phyloP scores from a whole-genome alignment of 176 grass and related monocot species.

The Ensete ventricosum region DNA sequence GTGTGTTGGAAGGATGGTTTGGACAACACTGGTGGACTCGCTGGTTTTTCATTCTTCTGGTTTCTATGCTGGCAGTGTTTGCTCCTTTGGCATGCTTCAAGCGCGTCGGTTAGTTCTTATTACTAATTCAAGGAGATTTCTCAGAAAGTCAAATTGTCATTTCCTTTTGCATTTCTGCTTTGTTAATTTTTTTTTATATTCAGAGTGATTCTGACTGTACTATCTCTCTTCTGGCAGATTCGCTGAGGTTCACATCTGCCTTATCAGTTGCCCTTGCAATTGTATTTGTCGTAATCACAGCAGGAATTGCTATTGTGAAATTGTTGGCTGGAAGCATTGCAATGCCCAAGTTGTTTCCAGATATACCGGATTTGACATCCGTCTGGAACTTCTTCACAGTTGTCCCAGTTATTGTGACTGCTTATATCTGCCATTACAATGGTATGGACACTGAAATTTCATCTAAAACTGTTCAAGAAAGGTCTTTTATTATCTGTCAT shows the following conservation, averaged over 20 bases:
- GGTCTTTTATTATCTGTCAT: not conserved
- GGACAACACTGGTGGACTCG: slow-evolving; percentile 83
- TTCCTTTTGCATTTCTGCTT: not conserved
- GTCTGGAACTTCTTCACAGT: slow-evolving; percentile 91
- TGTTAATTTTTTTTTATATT: not conserved
- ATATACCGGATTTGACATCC: slow-evolving; percentile 57
- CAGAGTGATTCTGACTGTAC: slow-evolving; percentile 12
- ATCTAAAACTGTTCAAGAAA: not conserved
- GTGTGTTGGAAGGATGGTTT: slow-evolving; percentile 94
- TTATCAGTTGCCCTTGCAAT: slow-evolving; percentile 84
- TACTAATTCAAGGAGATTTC: not conserved
- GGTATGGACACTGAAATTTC: slow-evolving; percentile 30
- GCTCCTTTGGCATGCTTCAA: slow-evolving; percentile 78
- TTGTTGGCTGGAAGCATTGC: slow-evolving; percentile 55
- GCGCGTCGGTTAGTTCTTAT: slow-evolving; percentile 47
- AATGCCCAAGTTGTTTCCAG: slow-evolving; percentile 88
- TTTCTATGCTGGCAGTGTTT: slow-evolving; percentile 54
- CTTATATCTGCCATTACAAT: slow-evolving; percentile 91
- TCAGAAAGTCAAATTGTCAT: not conserved
- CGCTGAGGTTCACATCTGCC: slow-evolving; percentile 77
- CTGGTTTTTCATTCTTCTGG: slow-evolving; percentile 61
- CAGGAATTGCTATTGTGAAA: slow-evolving; percentile 87
- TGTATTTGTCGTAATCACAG: slow-evolving; percentile 79
- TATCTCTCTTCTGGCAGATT: slow-evolving; percentile 55
- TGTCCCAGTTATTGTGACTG: slow-evolving; percentile 88